Base-by-base conservation (phyloP, 1,284 basidiomycete genomes). In the Malassezia nana region DNA sequence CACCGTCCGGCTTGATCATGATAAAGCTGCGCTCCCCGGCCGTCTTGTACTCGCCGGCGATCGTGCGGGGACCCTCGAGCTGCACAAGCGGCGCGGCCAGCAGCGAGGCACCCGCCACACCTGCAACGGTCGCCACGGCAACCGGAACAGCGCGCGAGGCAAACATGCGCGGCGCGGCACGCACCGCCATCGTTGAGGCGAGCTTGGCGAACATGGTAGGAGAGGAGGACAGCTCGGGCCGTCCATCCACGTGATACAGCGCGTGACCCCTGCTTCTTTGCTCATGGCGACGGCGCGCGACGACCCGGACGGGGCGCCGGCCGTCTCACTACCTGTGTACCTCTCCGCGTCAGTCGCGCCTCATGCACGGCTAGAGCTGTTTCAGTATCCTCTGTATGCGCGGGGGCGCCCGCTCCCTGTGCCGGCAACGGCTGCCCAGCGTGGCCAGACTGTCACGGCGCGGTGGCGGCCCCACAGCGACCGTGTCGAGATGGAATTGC, bases 41-140 rank as follows among this genome's bases (percentile, higher is more conserved):
- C 31, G 76, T 78, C 25, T 74, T 72, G 63, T 76, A 74, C 64
- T 76, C 75, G 38, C 77, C 77, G n/a, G 76, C 76, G 50, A 77
- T 76, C 55, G 76, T 76, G 65, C 71, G 73, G 39, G 71, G 57
- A 40, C 75, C 75, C 57, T 77, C 76, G 51, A 76, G 71, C 48
- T 62, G 61, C 32, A 65, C 50, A 9, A 55, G 30, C 54, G 35
- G 62, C 49, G 18, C 51, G 22, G 45, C 57, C 47, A 28, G 57
- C 50, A 65, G 52, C 44, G 58, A 58, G 33, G 50, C 57, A 22
- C 62, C 66, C 15, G 61, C 64, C 7, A 52, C 61, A 20, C 63
- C 57, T 12, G 55, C 59, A 15, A 58, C 57, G 18, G 58, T 63
- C 15, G 59, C 63, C 53, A 62, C 46, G 38, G 52, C 47, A 2